These are phyloP conservation scores for Fusarium staphyleae DNA, from an alignment of 2,329 filamentous ascomycete species.

Conservation along the genomic window DNA sequence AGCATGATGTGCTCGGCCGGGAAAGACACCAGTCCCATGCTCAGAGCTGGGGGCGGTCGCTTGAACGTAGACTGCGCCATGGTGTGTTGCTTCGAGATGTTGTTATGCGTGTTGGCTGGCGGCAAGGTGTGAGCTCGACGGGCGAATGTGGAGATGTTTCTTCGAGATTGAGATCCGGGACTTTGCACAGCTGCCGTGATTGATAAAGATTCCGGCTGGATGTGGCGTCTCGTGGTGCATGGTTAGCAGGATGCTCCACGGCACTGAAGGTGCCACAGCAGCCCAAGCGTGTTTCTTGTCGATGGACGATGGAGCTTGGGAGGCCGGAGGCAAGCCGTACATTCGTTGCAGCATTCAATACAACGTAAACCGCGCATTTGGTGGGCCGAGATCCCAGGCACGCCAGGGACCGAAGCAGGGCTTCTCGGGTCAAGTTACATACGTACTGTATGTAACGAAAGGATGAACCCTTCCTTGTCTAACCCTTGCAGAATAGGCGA, in stretches of 20 bases:
- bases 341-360: no score
- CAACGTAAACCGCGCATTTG: no score
- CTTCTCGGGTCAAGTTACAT: no score
- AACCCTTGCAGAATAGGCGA: no score
- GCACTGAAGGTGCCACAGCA: neutral
- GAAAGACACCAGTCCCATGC: conserved; percentile 36
- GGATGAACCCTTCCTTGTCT: no score
- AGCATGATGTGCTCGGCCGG: conserved; percentile 37
- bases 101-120: neutral
- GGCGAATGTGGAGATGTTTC: conserved; percentile 14
- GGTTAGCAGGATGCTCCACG: neutral
- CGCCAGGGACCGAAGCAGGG: no score
- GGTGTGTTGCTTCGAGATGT: neutral
- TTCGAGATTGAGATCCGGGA: neutral
- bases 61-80: conserved; percentile 33
- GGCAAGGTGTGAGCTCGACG: neutral
- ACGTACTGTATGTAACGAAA: no score
- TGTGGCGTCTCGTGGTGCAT: conserved; percentile 13
- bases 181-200: conserved; percentile 1
- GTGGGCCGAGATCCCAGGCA: no score
- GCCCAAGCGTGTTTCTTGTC: no score
- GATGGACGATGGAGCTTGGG: no score
- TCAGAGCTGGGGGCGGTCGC: conserved; percentile 28
- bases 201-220: neutral
- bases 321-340: no score